Evolutionary conservation across 139 green algal species (phyloP), one percentile per base, ranked within the genome.

Genomic region (Chlamydomonas schloesseri): DNA sequence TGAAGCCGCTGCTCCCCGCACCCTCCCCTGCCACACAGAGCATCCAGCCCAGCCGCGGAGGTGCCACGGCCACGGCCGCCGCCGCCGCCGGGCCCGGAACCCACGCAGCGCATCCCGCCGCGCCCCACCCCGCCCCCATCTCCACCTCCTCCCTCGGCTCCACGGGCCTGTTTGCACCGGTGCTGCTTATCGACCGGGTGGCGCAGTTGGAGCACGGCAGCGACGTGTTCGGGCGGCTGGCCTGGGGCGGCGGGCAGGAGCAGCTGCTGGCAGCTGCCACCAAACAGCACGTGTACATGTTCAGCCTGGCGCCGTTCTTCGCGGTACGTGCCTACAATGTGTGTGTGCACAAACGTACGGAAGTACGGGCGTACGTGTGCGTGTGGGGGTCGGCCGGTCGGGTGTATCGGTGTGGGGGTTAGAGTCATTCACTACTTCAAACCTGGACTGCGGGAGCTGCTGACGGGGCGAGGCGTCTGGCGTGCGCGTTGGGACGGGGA

Each of bases 231-330:
- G 34, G 72, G 9, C 71, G 50, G 0, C 0, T 93, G 21, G 58
- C 70, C 29, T 93, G 90, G 90, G 90, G 91, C 55, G 91, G 89
- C 21, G 91, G 89, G 0, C 80, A 83, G 2, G 53, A 86, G 33
- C 34, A 46, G 46, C 55, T 90, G 46, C 64, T 92, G 65, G 88
- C 91, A 0, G 91, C 90, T 5, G 81, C 83, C 34, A 91, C 77
- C 34, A 71, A 31, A 42, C 68, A 87, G 33, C 72, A 86, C 79
- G 77, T 93, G 58, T 89, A 88, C 86, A 72, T 93, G 60, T 87
- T 92, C 68, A 87, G 73, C 0, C 53, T 93, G n/a, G 31, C 24
- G 3, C 76, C 81, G 2, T 92, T 92, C 73, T 85, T 90, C 74
- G 47, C 76, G 79, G 79, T 55, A 28, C 57, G n/a, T n/a, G n/a